Evolutionary conservation across 306 rosid species (phyloP), one percentile per base, ranked within the genome.

Genomic region (Alnus rubra): DNA sequence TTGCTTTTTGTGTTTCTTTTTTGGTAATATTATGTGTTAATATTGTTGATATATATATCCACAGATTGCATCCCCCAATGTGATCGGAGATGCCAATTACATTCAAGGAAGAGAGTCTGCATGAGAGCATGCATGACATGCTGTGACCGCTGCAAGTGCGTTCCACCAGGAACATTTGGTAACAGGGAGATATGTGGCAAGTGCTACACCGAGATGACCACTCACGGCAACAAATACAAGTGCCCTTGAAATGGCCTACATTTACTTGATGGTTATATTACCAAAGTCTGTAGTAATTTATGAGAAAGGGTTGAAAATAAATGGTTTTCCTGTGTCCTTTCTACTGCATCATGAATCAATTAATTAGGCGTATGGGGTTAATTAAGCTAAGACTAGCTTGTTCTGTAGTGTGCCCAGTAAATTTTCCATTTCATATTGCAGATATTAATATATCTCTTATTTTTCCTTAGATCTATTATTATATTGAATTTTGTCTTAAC

Each of bases 91-190:
- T 94, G 98, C 83, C 7, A 82, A 31, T 10, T 77, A 5, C 94
- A 91, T 67, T 88, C 91, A 4, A 91, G 97, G 87, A 80, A 81
- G 81, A 88, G 62, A 0, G 0, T 80, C 9, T 94, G 98, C 79
- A 15, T 47, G 52, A 91, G 97, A 80, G 98, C 98, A 1, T 94
- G 98, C 80, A 33, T 73, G 65, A 90, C 98, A 4, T 94, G 98
- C 62, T 94, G 98, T 76, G 85, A 81, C 33, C 88, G 98, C 5
- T 94, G 98, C 97, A 88, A 72, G 77, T 94, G 98, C 73, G 97
- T 94, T 1, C 98, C 98, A 0, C 98, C 98, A 9, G 98, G 98
- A 62, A 91, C 98, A 16, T 94, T 35, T 5, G 98, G 98, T 4
- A 94, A 92, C 88, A 69, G 87, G 14, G 95, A 91, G 82, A 86